Evolutionary conservation across 768 basidiomycete genomes (phyloP).

Genomic region (Russula vinacea): DNA sequence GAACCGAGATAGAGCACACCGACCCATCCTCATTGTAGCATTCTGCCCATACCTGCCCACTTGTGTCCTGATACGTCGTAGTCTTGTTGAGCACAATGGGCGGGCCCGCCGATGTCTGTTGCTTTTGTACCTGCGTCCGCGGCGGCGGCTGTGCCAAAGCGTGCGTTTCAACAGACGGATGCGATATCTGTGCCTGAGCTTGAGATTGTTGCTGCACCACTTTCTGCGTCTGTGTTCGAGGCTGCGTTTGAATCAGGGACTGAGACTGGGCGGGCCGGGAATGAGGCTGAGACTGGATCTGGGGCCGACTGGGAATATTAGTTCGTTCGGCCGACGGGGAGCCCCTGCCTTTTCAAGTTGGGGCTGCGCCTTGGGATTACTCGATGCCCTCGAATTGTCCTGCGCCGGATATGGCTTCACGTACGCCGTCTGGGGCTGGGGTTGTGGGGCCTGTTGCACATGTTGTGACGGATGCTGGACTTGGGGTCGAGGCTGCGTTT

Average conservation of each 20-base stretch:
- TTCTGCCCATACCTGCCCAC: slow-evolving; percentile 82
- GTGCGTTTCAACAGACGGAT: slow-evolving; percentile 37
- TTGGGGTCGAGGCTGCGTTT: slow-evolving; percentile 34
- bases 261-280: too few species aligned
- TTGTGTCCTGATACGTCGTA: slow-evolving; percentile 68
- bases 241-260: slow-evolving; percentile 36
- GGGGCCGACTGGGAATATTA: slow-evolving; percentile 31
- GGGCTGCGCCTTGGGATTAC: slow-evolving; percentile 22
- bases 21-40: slow-evolving; percentile 81
- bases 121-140: slow-evolving; percentile 45
- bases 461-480: slow-evolving; percentile 36
- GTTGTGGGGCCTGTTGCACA: slow-evolving; percentile 29
- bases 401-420: slow-evolving; percentile 30
- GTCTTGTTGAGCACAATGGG: slow-evolving; percentile 61
- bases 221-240: slow-evolving; percentile 31
- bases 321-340: slow-evolving; percentile 1
- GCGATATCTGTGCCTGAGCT: slow-evolving; percentile 28
- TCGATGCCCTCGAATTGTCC: slow-evolving; percentile 30
- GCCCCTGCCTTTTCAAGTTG: slow-evolving; percentile 27
- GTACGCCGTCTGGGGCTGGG: slow-evolving; percentile 34
- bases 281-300: too few species aligned
- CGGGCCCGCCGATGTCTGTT: slow-evolving; percentile 38
- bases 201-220: slow-evolving; percentile 22
- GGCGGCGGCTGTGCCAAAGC: slow-evolving; percentile 24
- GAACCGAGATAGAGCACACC: slow-evolving; percentile 77